Base-by-base conservation (phyloP, 805 yeast species). In the Debaryomyces tyrocola region DNA sequence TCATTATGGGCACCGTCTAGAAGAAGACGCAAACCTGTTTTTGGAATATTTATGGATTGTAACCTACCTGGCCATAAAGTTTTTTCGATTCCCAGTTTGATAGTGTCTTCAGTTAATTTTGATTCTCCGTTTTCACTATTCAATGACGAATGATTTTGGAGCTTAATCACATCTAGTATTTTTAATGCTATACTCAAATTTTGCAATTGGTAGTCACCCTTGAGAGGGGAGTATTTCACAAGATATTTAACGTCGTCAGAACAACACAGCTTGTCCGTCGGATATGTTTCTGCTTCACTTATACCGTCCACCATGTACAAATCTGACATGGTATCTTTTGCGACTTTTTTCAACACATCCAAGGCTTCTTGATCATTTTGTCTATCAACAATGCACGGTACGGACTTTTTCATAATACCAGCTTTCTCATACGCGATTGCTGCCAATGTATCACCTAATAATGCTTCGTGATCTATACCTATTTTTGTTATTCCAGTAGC, bases 1-100 rank as follows among this genome's bases (percentile, higher is more conserved):
- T 81, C 83, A 60, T 94, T 94, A 62, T 94, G 98, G 0, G 98
- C 97, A 2, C 98, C 98, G 66, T 92, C 98, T 2, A 94, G 58
- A 4, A 94, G 64, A 0, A 83, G 63, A 56, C 51, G 0, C 47
- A 47, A 43, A 6, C 54, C 56, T 1, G 73, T 43, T 1, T 62
- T 53, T 2, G 62, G 42, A 18, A 61, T 55, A 1, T 43, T 41
- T 1, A 66, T 43, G 1, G 57, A 47, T 57, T 94, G 96, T 43
- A 94, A 67, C 49, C 99, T 70, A 0, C 97, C 98, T 0, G 96
- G 96, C 98, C 98, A 91, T 7, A 54, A 51, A 0, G 90, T 84
- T 0, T 53, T 43, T 1, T 56, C 42, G 0, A 91, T 64, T 0
- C 97, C 96, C 6, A 57, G 51, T 4, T 60, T 52, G 0, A 87